Evolutionary conservation across 2,329 filamentous ascomycete genomes (phyloP).

Genomic region (Ramichloridium luteum): DNA sequence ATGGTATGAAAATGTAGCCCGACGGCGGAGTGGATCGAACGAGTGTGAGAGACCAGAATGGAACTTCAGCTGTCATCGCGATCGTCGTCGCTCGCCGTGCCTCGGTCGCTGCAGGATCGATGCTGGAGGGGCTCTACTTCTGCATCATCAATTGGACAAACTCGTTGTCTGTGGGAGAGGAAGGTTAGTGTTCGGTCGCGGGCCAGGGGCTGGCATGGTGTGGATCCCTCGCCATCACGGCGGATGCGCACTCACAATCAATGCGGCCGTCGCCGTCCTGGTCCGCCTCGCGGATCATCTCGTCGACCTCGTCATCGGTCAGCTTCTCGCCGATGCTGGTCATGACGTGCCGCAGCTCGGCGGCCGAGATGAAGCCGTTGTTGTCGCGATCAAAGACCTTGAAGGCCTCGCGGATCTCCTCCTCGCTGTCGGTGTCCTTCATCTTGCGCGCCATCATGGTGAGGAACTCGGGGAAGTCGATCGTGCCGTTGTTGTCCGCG

Average conservation of each 20-base stretch:
- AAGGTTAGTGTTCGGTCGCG: conserved; percentile 1
- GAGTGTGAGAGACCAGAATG: no score
- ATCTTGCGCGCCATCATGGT: conserved; percentile 54
- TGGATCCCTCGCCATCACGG: no score
- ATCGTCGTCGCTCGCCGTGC: no score
- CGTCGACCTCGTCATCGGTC: conserved; percentile 51
- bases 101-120: no score
- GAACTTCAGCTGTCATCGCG: no score
- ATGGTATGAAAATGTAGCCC: no score
- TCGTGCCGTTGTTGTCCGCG: conserved; percentile 51
- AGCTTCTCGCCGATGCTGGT: conserved; percentile 53
- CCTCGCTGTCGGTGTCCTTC: conserved; percentile 49
- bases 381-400: conserved; percentile 55
- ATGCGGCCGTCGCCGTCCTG: conserved; percentile 53
- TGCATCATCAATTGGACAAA: conserved; percentile 47
- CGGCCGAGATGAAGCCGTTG: conserved; percentile 52
- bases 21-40: no score
- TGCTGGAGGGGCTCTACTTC: conserved; percentile 33
- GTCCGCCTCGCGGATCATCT: conserved; percentile 55
- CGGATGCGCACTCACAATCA: conserved; percentile 47
- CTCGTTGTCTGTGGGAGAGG: conserved; percentile 39
- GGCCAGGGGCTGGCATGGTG: no score
- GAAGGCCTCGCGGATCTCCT: conserved; percentile 54
- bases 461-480: conserved; percentile 55
- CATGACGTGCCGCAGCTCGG: conserved; percentile 52